A percentile compares a stretch with the other conserved stretches of the same genome.
phyloP scores from a whole-genome alignment of 2,329 filamentous ascomycete species.

The Cordyceps tenuipes region DNA sequence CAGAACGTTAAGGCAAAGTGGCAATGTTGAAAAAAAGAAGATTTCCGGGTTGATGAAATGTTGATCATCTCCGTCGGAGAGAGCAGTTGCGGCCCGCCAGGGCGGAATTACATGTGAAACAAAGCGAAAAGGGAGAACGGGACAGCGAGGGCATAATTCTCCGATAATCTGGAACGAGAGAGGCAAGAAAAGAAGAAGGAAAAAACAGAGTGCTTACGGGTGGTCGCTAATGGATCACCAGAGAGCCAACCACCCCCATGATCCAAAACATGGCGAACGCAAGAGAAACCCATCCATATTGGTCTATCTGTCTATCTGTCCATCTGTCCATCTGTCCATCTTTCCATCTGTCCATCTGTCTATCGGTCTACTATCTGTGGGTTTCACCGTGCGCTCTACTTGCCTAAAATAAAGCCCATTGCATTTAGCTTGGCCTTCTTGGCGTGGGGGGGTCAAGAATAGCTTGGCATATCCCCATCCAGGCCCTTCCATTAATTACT shows the following conservation, averaged over 20 bases:
- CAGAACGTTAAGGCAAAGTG: too few species aligned
- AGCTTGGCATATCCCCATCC: too few species aligned
- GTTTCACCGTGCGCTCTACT: neutral
- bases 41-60: too few species aligned
- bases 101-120: neutral
- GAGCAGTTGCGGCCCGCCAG: neutral
- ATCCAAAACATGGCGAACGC: neutral
- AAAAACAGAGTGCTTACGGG: neutral
- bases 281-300: neutral
- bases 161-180: neutral
- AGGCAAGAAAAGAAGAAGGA: neutral
- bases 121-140: too few species aligned
- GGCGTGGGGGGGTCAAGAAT: neutral
- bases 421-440: neutral
- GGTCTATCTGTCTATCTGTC: too few species aligned
- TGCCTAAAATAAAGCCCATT: slow-evolving; percentile 8
- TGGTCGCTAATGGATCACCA: neutral
- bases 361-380: neutral
- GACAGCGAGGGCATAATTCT: neutral
- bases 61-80: too few species aligned
- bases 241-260: neutral
- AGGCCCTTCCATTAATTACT: too few species aligned
- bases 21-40: too few species aligned
- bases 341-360: too few species aligned
- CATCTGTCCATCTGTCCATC: too few species aligned